phyloP scores from a whole-genome alignment of 768 basidiomycete species.

The Termitomyces sp. region DNA sequence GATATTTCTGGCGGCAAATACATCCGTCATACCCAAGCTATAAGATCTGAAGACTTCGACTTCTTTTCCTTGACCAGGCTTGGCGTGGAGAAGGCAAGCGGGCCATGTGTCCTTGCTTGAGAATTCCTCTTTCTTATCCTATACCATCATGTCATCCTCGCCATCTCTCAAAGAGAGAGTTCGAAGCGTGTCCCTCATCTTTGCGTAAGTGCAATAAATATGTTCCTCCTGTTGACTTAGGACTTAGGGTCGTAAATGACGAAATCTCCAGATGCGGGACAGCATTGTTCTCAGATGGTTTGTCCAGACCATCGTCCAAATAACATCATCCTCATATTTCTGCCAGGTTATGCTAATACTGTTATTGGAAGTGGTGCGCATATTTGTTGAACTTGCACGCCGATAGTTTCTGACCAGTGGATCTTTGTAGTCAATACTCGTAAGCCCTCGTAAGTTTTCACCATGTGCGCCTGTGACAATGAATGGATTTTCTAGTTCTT shows the following conservation, averaged over 20 bases:
- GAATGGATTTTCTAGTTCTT: not conserved
- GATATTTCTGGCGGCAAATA: too few species aligned
- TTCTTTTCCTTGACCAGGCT: too few species aligned
- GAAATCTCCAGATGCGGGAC: conserved; percentile 1
- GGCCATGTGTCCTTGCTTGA: not conserved
- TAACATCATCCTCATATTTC: not conserved
- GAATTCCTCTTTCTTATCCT: not conserved
- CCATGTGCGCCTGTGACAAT: too few species aligned
- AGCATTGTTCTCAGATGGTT: conserved; percentile 5
- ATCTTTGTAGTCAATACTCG: conserved; percentile 6
- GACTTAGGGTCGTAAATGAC: not conserved
- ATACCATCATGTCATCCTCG: not conserved
- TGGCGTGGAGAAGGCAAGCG: not conserved
- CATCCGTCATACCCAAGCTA: too few species aligned
- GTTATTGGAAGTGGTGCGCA: conserved; percentile 11
- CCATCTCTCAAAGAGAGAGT: conserved; percentile 2
- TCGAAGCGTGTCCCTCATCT: conserved; percentile 1
- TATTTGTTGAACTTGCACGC: not conserved
- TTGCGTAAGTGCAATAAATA: not conserved
- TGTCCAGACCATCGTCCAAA: not conserved
- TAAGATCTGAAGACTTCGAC: too few species aligned
- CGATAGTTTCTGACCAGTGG: not conserved
- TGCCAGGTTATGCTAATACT: conserved; percentile 7
- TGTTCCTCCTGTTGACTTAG: not conserved
- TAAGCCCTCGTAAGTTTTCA: not conserved